Base-by-base conservation (phyloP, 2,329 filamentous ascomycete genomes). In the Microcyclospora pomicola region DNA sequence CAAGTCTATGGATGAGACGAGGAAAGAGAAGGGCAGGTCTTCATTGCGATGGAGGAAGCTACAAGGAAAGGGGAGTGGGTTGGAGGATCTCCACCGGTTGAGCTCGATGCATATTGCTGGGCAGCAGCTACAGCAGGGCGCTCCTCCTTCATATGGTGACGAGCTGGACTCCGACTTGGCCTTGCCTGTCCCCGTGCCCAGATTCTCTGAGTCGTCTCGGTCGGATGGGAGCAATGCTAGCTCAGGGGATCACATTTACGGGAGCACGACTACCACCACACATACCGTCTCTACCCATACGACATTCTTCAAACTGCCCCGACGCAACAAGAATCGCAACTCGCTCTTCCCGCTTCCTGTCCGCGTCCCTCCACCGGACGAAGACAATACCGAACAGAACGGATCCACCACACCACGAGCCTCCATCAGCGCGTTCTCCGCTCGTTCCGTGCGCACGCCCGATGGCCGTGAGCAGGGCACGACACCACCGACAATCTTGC, bases 281-380 rank as follows among this genome's bases (percentile, higher is more conserved):
- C 75, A 82, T 45, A 75, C 71, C 9, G 64, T 72, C 11, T 68
- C 73, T 19, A 72, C 74, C 5, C 52, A 47, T 51, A 77, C 73
- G 28, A 81, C 80, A 16, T 84, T 94, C 55, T 94, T 95, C 57
- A 78, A 77, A 41, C 68, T 96, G 45, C 75, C 80, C 27, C 80
- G 85, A 37, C 72, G 85, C 45, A 82, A 76, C 52, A 80, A 77
- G 51, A 85, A 81, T 52, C 76, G 81, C 42, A 74, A 77, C 29
- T 78, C 83, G 2, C 65, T 96, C 28, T 96, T 96, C 52, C 87
- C 88, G 41, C 68, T 96, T n/a, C 86, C 85, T 31, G 77, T 88
- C 45, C 86, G 81, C 59, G 70, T 75, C 45, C 58, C 64, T 27
- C 59, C 61, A 14, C 60, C 68, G 15, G 61, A 74, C 61, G 60